These are phyloP conservation scores for Penicillium maclennaniae DNA, from an alignment of 495 filamentous ascomycete genomes.

Conservation along the genomic window DNA sequence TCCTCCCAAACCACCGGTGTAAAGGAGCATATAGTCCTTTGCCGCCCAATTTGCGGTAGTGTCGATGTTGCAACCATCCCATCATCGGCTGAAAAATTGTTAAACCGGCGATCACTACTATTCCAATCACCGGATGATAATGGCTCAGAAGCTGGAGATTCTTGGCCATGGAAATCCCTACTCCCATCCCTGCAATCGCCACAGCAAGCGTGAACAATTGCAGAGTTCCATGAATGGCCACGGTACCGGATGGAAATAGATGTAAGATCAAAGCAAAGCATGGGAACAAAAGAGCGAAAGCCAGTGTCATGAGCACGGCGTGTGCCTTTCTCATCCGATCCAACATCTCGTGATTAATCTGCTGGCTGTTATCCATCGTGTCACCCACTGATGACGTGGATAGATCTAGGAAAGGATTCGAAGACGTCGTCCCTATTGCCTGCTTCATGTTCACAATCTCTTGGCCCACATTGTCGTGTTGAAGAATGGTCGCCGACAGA, in stretches of 20 bases:
- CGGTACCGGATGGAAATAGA: constrained; percentile 32
- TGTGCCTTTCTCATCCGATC: constrained; percentile 36
- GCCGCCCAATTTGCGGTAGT: constrained; percentile 41
- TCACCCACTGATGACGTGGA: neutral
- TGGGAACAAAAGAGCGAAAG: constrained; percentile 50
- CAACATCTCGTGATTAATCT: constrained; percentile 10
- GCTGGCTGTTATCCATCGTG: neutral
- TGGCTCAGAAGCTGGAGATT: constrained; percentile 15
- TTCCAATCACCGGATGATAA: constrained; percentile 54
- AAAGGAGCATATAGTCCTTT: constrained; percentile 53
- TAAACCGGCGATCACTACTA: constrained; percentile 52
- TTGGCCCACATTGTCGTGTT: constrained; percentile 49
- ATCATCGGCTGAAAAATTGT: constrained; percentile 61
- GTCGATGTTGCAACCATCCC: constrained; percentile 62
- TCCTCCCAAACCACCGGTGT: constrained; percentile 71
- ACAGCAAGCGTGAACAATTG: constrained; percentile 55
- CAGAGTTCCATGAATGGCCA: constrained; percentile 51
- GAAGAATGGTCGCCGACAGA: constrained; percentile 42
- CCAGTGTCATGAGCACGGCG: constrained; percentile 38
- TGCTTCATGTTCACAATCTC: constrained; percentile 13
- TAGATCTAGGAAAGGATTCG: constrained; percentile 55
- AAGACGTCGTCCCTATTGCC: constrained; percentile 32
- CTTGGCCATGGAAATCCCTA: constrained; percentile 53
- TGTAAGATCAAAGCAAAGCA: constrained; percentile 46
- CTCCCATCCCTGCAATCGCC: constrained; percentile 56